Conservation (phyloP, 176 grass and related monocot genomes). For the Avena sativa region DNA sequence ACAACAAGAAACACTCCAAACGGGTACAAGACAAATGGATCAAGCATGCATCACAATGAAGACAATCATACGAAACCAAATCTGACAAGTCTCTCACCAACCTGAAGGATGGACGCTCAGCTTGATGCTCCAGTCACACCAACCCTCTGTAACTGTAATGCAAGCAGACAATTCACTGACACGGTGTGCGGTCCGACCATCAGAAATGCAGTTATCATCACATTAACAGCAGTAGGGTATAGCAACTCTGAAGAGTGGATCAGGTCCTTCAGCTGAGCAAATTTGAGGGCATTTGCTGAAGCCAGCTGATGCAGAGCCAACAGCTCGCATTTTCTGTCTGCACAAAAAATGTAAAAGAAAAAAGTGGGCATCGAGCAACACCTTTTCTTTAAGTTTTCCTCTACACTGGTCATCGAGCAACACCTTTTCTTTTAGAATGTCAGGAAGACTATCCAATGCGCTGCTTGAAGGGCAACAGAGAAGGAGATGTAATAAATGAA, state of each 20-base stretch:
- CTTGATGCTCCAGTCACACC: conserved; percentile 28
- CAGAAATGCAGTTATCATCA: background rate
- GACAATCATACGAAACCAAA: background rate
- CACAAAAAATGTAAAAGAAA: background rate
- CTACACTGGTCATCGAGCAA: conserved; percentile 37
- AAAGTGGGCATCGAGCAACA: conserved; percentile 10
- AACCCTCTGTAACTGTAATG: background rate
- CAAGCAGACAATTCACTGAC: conserved; percentile 15
- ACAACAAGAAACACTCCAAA: conserved; percentile 4
- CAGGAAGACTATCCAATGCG: conserved; percentile 48
- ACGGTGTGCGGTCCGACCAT: background rate
- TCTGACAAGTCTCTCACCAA: conserved; percentile 36
- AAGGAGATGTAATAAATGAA: background rate
- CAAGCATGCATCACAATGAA: background rate
- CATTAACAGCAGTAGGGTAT: background rate
- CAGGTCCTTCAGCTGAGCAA: background rate
- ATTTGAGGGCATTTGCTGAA: background rate
- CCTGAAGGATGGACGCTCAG: background rate
- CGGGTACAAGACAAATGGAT: background rate
- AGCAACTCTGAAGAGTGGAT: background rate
- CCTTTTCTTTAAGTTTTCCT: conserved; percentile 48
- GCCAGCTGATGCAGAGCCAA: background rate
- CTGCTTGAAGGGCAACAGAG: conserved; percentile 19
- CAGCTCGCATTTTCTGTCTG: background rate
- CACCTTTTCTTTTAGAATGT: conserved; percentile 47